Evolutionary conservation across 78 protist genomes (phyloP).

Genomic region (Carpediemonas membranifera): DNA sequence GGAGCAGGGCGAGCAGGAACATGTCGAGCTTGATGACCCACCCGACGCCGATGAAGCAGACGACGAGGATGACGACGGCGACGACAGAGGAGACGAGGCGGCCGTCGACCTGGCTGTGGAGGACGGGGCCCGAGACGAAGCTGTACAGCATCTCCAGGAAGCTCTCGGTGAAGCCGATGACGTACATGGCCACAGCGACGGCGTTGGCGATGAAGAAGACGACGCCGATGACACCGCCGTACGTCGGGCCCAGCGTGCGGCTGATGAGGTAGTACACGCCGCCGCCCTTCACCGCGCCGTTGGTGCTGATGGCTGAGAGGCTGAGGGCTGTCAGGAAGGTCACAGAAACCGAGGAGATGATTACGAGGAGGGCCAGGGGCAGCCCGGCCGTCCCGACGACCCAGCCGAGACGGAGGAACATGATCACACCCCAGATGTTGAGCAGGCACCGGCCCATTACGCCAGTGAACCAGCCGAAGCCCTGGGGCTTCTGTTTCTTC

Average conservation of each 20-base stretch:
- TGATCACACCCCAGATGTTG: conserved; percentile 39
- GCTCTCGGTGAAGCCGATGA: not conserved
- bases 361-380: not conserved
- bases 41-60: not conserved
- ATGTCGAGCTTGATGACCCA: not conserved
- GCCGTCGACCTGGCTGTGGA: not conserved
- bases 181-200: not conserved
- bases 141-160: not conserved
- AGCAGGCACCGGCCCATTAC: conserved; percentile 5
- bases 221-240: conserved; percentile 23
- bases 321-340: conserved; percentile 1
- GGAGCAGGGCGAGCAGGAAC: not conserved
- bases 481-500: no score
- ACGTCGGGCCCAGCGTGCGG: conserved; percentile 7
- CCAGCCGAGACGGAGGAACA: conserved; percentile 23
- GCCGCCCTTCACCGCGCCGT: conserved; percentile 9
- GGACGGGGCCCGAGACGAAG: not conserved
- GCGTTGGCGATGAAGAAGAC: conserved; percentile 17
- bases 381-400: not conserved
- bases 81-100: not conserved
- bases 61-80: no score
- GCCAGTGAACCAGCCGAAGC: not conserved
- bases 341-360: no score
- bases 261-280: conserved; percentile 7
- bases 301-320: not conserved